Evolutionary conservation across 306 rosid species (phyloP).

Genomic region (Gleditsia sinensis): DNA sequence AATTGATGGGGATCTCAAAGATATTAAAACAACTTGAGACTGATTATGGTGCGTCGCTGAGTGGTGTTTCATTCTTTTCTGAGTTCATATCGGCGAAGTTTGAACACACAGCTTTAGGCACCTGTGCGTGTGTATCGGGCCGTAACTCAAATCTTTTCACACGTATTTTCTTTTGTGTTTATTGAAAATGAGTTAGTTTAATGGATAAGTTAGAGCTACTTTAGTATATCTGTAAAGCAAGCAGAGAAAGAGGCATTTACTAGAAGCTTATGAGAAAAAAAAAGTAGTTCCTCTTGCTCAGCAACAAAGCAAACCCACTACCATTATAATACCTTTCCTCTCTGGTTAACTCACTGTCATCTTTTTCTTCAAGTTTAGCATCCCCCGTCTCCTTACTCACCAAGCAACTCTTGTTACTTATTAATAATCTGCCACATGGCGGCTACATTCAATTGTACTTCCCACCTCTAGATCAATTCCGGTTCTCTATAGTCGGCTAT

Average conservation of each 20-base stretch:
- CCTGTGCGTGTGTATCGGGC: slow-evolving; percentile 29
- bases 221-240: slow-evolving; percentile 50
- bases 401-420: slow-evolving; percentile 62
- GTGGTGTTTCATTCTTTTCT: no score
- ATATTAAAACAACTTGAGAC: background rate
- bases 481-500: background rate
- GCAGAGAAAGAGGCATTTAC: slow-evolving; percentile 37
- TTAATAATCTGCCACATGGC: slow-evolving; percentile 28
- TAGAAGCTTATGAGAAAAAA: slow-evolving; percentile 35
- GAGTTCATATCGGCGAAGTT: no score
- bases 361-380: slow-evolving; percentile 77
- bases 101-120: slow-evolving; percentile 32
- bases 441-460: background rate
- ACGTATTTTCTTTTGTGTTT: slow-evolving; percentile 43
- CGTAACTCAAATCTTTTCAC: slow-evolving; percentile 36
- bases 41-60: no score
- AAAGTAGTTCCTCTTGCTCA: slow-evolving; percentile 35
- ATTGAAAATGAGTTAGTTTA: slow-evolving; percentile 10
- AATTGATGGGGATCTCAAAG: background rate
- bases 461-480: background rate
- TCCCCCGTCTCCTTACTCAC: slow-evolving; percentile 68
- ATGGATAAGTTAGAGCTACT: slow-evolving; percentile 43
- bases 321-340: slow-evolving; percentile 73
- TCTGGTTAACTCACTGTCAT: slow-evolving; percentile 49
- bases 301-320: slow-evolving; percentile 67